phyloP scores from a whole-genome alignment of 768 basidiomycete species.

The Suillus tomentosus region DNA sequence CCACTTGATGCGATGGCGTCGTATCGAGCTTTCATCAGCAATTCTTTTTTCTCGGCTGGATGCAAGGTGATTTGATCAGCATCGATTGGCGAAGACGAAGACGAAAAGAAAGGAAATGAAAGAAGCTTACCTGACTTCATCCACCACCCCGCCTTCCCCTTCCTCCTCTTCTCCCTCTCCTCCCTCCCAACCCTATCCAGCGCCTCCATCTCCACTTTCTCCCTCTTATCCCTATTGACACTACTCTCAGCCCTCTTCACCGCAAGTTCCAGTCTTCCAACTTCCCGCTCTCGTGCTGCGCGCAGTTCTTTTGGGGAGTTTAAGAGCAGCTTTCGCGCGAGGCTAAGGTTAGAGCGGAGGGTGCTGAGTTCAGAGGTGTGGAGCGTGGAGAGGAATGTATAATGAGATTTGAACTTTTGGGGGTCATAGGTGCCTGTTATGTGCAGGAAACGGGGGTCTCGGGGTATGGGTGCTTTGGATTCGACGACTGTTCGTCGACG shows the following conservation, averaged over 20 bases:
- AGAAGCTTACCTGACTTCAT: conserved; percentile 72
- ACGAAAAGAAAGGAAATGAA: not conserved
- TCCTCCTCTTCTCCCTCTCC: conserved; percentile 59
- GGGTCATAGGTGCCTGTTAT: conserved; percentile 68
- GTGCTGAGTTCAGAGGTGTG: conserved; percentile 65
- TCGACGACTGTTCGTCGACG: conserved; percentile 73
- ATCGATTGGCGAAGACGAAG: conserved; percentile 9
- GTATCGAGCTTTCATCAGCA: conserved; percentile 74
- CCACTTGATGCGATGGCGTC: conserved; percentile 77
- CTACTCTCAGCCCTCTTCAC: conserved; percentile 76
- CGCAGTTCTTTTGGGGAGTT: conserved; percentile 64
- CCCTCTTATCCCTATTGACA: conserved; percentile 70
- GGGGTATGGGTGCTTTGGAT: conserved; percentile 62
- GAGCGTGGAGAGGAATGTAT: conserved; percentile 71
- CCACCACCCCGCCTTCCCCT: conserved; percentile 84
- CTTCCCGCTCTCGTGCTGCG: conserved; percentile 65
- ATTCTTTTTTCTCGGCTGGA: conserved; percentile 75
- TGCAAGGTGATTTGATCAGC: conserved; percentile 9
- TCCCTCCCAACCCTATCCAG: conserved; percentile 47
- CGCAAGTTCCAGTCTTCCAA: conserved; percentile 67
- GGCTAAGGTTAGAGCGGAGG: conserved; percentile 65
- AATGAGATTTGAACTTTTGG: conserved; percentile 67
- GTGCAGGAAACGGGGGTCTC: conserved; percentile 87
- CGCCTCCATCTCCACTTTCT: conserved; percentile 71
- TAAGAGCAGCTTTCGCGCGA: conserved; percentile 62